Evolutionary conservation across 176 grass and related monocot genomes (phyloP), one percentile per base, ranked within the genome.

Genomic region (Miscanthus lutarioriparius): DNA sequence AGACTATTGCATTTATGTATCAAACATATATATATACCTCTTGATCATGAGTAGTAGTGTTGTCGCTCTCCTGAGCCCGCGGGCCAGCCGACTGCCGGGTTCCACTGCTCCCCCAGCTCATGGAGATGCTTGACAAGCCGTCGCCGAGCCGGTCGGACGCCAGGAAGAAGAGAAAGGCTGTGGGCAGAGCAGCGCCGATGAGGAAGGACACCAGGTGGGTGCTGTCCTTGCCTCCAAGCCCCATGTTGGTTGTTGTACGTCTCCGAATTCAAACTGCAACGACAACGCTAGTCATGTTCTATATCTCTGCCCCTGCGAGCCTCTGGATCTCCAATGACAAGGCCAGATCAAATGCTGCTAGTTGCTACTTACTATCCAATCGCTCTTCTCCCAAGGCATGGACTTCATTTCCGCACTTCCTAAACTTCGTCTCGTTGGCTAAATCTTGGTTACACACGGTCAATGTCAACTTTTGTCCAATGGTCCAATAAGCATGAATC

Each of bases 131-230:
- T n/a, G 83, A 72, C 40, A 83, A 39, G 22, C 49, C 70, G 17
- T 64, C 65, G 27, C 83, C 72, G 58, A 85, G 54, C 11, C 85
- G 49, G 39, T 80, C 87, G 8, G 90, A 87, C 3, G 88, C 44
- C 20, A 86, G 32, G 38, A 86, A 36, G 64, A 92, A 44, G 20
- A 92, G 58, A 5, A 84, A 17, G 9, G 53, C 27, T 0, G 79
- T 89, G 25, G 87, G 79, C 23, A 67, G 53, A 36, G 79, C 86
- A 8, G 90, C 87, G 10, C 90, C 90, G 26, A 92, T 61, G 69
- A 92, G 32, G 88, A 89, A 92, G 22, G 79, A 72, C 67, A 75
- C 17, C 48, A 61, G n/a, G 25, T 75, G 74, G 43, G 32, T 56
- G 39, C 83, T 74, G 43, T 86, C 84, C 73, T 51, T 87, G 75